These are phyloP conservation scores for Takashimella koratensis DNA, from an alignment of 1,284 basidiomycete genomes.

Conservation along the genomic window DNA sequence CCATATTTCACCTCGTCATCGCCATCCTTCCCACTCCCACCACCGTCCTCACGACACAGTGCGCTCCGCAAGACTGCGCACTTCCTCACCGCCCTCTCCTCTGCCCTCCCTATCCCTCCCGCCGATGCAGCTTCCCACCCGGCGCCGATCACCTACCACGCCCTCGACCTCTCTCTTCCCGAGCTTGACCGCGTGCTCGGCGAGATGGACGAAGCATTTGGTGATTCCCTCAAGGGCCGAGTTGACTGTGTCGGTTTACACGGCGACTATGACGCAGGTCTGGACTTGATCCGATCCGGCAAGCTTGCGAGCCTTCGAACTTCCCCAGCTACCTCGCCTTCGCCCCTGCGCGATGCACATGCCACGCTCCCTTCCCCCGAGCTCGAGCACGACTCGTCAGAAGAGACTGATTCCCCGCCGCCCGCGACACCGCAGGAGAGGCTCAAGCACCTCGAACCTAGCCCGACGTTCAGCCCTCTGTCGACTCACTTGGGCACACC, in stretches of 20 bases:
- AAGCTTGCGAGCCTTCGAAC: slow-evolving; percentile 37
- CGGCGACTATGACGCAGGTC: slow-evolving; percentile 81
- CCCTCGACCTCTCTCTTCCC: slow-evolving; percentile 83
- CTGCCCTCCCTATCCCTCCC: slow-evolving; percentile 49
- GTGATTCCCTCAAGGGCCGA: slow-evolving; percentile 63
- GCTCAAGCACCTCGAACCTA: background rate
- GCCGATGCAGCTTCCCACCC: slow-evolving; percentile 24
- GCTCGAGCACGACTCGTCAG: background rate
- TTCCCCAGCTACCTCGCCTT: background rate
- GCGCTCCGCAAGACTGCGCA: slow-evolving; percentile 86
- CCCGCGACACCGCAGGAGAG: background rate
- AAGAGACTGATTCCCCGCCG: background rate
- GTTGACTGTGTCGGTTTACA: slow-evolving; percentile 76
- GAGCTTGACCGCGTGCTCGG: slow-evolving; percentile 79
- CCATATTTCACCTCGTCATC: no score
- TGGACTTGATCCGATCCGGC: slow-evolving; percentile 53
- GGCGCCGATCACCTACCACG: slow-evolving; percentile 77
- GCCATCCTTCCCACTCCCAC: background rate
- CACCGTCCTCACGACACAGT: slow-evolving; percentile 49
- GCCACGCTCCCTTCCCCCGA: no score
- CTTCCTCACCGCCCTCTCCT: slow-evolving; percentile 70
- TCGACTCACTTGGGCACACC: background rate
- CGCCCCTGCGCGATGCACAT: no score
- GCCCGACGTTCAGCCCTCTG: background rate
- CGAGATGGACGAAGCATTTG: slow-evolving; percentile 64